Conservation (phyloP, 257 asterid species). For the Paraleonurus japonicus region DNA sequence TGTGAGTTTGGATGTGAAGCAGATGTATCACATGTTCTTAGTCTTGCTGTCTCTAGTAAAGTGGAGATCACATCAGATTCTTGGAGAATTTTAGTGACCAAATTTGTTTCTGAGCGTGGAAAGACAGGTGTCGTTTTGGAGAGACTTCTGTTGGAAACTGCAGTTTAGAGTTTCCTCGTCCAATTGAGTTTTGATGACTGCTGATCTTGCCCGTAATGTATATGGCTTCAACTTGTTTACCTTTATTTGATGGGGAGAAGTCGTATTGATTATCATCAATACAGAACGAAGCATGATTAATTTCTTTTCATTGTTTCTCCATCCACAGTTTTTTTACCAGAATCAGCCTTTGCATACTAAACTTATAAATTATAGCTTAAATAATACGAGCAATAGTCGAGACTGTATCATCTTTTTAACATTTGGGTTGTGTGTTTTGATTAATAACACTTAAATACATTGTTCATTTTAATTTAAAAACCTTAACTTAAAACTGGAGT, state of each 20-base stretch:
- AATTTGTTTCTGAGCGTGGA: slow-evolving; percentile 27
- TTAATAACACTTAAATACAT: no score
- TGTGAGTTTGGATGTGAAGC: slow-evolving; percentile 42
- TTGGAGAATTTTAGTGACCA: slow-evolving; percentile 44
- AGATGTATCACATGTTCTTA: slow-evolving; percentile 47
- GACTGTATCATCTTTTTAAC: no score
- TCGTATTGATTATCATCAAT: no score
- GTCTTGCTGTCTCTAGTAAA: slow-evolving; percentile 42
- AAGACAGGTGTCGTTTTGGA: slow-evolving; percentile 24
- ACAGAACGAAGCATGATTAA: no score
- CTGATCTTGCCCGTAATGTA: neutral
- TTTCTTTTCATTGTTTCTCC: no score
- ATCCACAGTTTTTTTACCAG: no score
- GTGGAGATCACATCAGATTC: slow-evolving; percentile 30
- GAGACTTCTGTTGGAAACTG: slow-evolving; percentile 24
- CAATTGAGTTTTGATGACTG: neutral
- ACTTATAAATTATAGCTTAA: no score
- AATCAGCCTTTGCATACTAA: no score
- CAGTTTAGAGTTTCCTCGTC: slow-evolving; percentile 16
- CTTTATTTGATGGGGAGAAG: neutral
- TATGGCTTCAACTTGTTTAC: neutral
- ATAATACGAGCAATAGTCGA: no score
- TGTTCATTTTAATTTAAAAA: no score
- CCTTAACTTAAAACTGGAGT: no score
- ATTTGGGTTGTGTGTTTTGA: no score